A percentile compares a stretch with the other conserved stretches of the same genome.
Conservation (phyloP, 768 basidiomycete species). For the Scleroderma citrinum region DNA sequence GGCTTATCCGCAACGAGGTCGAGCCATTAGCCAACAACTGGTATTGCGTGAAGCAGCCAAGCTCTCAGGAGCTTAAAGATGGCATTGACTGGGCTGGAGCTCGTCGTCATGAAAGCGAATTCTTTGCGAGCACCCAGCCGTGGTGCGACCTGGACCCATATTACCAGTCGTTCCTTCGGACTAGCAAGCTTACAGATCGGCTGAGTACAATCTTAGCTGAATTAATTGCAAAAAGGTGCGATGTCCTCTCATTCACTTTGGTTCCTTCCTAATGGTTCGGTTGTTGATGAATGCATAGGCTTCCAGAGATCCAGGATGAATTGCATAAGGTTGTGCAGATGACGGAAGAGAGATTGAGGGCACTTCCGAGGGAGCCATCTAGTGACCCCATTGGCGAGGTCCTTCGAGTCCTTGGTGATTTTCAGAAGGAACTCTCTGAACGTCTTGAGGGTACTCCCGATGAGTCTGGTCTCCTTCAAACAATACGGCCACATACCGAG, state of each 20-base stretch:
- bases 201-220: constrained; percentile 59
- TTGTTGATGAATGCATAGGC: constrained; percentile 37
- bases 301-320: constrained; percentile 59
- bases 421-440: constrained; percentile 37
- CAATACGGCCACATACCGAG: constrained; percentile 44
- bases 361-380: constrained; percentile 49
- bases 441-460: constrained; percentile 51
- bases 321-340: constrained; percentile 39
- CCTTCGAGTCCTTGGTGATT: constrained; percentile 39
- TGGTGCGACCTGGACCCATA: constrained; percentile 41
- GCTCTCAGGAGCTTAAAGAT: constrained; percentile 29
- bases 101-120: constrained; percentile 30
- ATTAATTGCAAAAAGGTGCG: constrained; percentile 55
- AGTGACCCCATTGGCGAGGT: constrained; percentile 55
- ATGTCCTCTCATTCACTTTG: neutral
- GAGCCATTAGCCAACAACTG: constrained; percentile 38
- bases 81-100: constrained; percentile 27
- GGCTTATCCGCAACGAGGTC: constrained; percentile 35
- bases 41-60: constrained; percentile 39
- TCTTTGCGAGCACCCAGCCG: constrained; percentile 30
- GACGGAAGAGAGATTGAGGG: constrained; percentile 28
- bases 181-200: constrained; percentile 47
- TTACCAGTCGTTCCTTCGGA: constrained; percentile 51
- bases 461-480: constrained; percentile 48
- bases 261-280: no score